phyloP scores from a whole-genome alignment of 192 early-diverging fungal genomes.

The Fimicolochytrium jonesii region DNA sequence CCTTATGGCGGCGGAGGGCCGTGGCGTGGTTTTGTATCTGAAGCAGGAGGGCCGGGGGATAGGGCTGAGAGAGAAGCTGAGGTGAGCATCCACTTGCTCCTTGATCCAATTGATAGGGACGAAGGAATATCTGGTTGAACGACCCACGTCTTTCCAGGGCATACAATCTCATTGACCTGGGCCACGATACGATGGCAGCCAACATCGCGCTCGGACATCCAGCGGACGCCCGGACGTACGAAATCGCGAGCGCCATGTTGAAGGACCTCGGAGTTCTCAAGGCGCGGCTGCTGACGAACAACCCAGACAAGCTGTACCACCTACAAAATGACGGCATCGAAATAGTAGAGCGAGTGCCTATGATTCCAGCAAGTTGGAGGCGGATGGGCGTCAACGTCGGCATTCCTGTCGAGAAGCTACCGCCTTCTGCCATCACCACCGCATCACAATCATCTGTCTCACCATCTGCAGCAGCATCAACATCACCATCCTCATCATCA shows the following conservation, averaged over 20 bases:
- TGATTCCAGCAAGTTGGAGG: slow-evolving; percentile 85
- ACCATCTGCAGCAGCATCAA: not conserved
- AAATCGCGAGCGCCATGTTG: slow-evolving; percentile 83
- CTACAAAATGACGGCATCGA: slow-evolving; percentile 66
- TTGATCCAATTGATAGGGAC: no score
- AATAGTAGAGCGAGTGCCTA: slow-evolving; percentile 78
- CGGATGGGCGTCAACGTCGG: not conserved
- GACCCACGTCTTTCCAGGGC: no score
- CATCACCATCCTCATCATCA: no score
- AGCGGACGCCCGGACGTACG: slow-evolving; percentile 88
- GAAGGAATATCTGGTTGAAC: no score
- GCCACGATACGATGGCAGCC: slow-evolving; percentile 90
- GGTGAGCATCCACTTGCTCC: no score
- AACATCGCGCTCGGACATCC: slow-evolving; percentile 88
- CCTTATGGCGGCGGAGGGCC: slow-evolving; percentile 74
- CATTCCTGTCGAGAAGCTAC: no score
- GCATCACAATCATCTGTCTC: no score
- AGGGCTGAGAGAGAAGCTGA: slow-evolving; percentile 88
- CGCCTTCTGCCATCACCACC: no score
- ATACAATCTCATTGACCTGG: slow-evolving; percentile 95
- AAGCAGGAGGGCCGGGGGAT: slow-evolving; percentile 96
- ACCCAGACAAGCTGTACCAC: slow-evolving; percentile 89
- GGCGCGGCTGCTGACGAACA: slow-evolving; percentile 89
- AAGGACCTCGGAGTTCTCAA: slow-evolving; percentile 69
- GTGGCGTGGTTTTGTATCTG: slow-evolving; percentile 91